These are phyloP conservation scores for baker's yeast (Saccharomyces cerevisiae) DNA, from an alignment of 805 yeast genomes.

Conservation along the genomic window DNA sequence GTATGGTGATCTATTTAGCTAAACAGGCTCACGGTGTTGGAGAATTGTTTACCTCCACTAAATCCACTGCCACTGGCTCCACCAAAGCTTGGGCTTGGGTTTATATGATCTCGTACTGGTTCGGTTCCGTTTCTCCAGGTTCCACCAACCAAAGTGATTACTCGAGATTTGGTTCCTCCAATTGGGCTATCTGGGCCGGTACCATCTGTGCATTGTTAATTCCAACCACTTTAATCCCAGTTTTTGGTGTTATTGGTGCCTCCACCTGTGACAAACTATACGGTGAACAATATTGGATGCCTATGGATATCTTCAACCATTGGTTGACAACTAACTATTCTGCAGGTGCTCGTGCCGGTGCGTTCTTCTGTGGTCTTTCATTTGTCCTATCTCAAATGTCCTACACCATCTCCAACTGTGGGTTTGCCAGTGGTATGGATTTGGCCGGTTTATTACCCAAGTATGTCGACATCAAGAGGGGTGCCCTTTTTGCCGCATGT, in stretches of 20 bases:
- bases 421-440: conserved; percentile 40
- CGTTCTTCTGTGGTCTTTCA: conserved; percentile 35
- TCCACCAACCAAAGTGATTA: conserved; percentile 36
- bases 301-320: conserved; percentile 29
- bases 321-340: conserved; percentile 27
- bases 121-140: conserved; percentile 36
- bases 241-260: conserved; percentile 38
- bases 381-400: conserved; percentile 34
- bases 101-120: conserved; percentile 36
- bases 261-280: conserved; percentile 32
- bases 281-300: conserved; percentile 32
- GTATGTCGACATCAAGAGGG: conserved; percentile 35
- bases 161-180: conserved; percentile 33
- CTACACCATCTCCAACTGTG: conserved; percentile 34
- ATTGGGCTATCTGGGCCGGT: conserved; percentile 26
- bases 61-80: conserved; percentile 29
- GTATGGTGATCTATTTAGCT: conserved; percentile 33
- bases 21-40: conserved; percentile 32
- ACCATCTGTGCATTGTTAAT: conserved; percentile 29
- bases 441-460: conserved; percentile 35
- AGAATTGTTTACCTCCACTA: conserved; percentile 24
- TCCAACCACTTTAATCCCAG: conserved; percentile 37
- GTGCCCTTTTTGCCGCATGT: conserved; percentile 31
- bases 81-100: conserved; percentile 37
- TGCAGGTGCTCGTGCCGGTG: conserved; percentile 33